These are phyloP conservation scores for Hypoxylon fuscum DNA, from an alignment of 495 filamentous ascomycete genomes.

Conservation along the genomic window DNA sequence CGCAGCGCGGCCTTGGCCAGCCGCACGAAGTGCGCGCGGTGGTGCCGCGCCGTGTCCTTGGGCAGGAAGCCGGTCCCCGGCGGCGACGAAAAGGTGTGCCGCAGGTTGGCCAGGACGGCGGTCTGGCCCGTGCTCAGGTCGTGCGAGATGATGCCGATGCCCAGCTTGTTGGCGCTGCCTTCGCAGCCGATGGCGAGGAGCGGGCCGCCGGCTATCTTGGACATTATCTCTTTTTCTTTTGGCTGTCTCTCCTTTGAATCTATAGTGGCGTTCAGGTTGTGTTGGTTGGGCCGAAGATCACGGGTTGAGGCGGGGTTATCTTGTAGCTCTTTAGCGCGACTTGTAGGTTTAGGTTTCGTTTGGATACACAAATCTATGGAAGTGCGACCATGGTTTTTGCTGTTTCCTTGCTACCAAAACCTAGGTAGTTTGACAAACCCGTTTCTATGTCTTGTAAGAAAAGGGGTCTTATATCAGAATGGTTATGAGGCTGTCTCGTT, in stretches of 20 bases:
- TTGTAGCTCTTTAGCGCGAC: too few species aligned
- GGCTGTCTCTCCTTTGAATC: not conserved
- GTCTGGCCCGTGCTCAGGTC: constrained; percentile 66
- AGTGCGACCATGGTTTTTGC: too few species aligned
- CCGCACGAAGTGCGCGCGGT: constrained; percentile 83
- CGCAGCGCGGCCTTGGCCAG: constrained; percentile 79
- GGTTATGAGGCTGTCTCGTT: constrained; percentile 22
- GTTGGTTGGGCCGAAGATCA: too few species aligned
- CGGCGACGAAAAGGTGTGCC: constrained; percentile 91
- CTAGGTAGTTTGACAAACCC: not conserved
- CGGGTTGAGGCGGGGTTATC: not conserved
- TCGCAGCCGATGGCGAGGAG: constrained; percentile 90
- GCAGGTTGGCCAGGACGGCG: constrained; percentile 88
- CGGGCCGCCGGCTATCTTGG: constrained; percentile 21
- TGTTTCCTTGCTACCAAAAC: not conserved
- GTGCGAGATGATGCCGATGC: constrained; percentile 91
- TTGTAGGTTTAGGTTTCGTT: too few species aligned
- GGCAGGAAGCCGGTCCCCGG: constrained; percentile 95
- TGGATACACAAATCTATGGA: too few species aligned
- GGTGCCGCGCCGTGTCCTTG: constrained; percentile 93
- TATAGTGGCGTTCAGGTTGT: too few species aligned
- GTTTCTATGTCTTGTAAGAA: too few species aligned
- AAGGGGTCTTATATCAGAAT: too few species aligned
- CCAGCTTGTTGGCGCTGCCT: constrained; percentile 97
- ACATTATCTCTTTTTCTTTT: constrained; percentile 7